Percentiles rank a stretch among this genome's conserved stretches.
These are phyloP conservation scores for Monosporascus cannonballus DNA, from an alignment of 2,329 filamentous ascomycete species.

Conservation along the genomic window DNA sequence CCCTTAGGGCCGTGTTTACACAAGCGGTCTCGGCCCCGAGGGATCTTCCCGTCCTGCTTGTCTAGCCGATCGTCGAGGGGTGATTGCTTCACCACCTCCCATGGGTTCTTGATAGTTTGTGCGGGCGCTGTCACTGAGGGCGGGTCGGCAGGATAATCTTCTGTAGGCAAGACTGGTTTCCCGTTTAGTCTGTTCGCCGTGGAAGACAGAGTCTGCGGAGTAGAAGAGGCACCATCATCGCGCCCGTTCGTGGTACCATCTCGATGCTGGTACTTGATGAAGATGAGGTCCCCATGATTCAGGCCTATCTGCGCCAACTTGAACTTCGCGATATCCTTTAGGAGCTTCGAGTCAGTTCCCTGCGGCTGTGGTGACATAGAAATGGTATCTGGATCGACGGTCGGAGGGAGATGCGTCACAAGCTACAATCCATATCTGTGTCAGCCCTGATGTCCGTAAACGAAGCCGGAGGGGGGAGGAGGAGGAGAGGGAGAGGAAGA, in stretches of 20 bases:
- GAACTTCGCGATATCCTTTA: conserved; percentile 52
- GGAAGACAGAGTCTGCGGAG: conserved; percentile 33
- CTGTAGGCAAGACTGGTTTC: conserved; percentile 62
- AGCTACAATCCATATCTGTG: conserved; percentile 48
- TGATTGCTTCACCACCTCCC: conserved; percentile 88
- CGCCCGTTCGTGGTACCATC: conserved; percentile 30
- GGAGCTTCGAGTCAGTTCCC: conserved; percentile 50
- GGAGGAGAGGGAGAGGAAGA: not conserved
- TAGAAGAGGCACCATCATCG: conserved; percentile 27
- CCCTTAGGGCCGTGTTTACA: conserved; percentile 93
- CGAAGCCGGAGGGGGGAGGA: not conserved
- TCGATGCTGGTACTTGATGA: conserved; percentile 69
- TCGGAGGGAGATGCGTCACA: conserved; percentile 51
- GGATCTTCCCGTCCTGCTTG: conserved; percentile 67
- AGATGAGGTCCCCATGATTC: conserved; percentile 83
- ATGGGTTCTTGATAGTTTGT: conserved; percentile 73
- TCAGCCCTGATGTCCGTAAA: conserved; percentile 5
- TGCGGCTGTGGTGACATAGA: conserved; percentile 56
- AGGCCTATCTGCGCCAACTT: conserved; percentile 54
- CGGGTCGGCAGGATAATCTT: conserved; percentile 60
- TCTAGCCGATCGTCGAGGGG: conserved; percentile 82
- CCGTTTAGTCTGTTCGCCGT: conserved; percentile 68
- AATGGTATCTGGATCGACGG: conserved; percentile 55
- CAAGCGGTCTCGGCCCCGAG: conserved; percentile 42
- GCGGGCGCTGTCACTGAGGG: conserved; percentile 48